Conservation (phyloP, 441 rosid genomes). For the Melastoma candidum region DNA sequence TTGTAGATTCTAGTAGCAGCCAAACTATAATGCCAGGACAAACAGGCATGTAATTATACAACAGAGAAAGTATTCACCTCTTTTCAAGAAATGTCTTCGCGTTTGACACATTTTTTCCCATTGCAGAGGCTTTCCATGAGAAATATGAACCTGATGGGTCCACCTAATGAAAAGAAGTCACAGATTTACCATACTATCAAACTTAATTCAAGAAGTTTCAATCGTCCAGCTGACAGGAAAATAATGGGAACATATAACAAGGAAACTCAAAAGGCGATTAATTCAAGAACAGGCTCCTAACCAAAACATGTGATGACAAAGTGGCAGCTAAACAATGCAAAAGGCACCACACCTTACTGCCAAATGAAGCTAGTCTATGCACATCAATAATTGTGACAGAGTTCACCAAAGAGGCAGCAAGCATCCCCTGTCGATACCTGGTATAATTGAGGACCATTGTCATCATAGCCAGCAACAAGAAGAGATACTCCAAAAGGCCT, state of each 20-base stretch:
- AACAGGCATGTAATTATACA: not conserved
- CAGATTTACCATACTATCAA: not conserved
- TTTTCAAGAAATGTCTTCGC: conserved; percentile 98
- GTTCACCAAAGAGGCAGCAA: not conserved
- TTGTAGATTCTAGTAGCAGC: not conserved
- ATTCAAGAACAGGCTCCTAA: too few species aligned
- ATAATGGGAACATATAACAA: too few species aligned
- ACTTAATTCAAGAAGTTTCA: too few species aligned
- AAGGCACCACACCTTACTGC: too few species aligned
- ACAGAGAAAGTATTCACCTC: conserved; percentile 35
- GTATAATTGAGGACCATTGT: conserved; percentile 20
- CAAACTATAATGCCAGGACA: not conserved
- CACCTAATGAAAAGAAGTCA: conserved; percentile 36
- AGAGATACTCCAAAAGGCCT: conserved; percentile 24
- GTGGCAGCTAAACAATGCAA: too few species aligned
- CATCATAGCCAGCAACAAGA: conserved; percentile 23
- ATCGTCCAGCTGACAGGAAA: too few species aligned
- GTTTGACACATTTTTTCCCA: conserved; percentile 98
- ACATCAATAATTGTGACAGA: not conserved
- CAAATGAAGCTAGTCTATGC: too few species aligned
- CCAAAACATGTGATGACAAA: too few species aligned
- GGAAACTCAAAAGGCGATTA: too few species aligned
- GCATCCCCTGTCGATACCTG: conserved; percentile 10
- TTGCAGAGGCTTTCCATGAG: conserved; percentile 99
- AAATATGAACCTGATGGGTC: conserved; percentile 99